These are phyloP conservation scores for Phalaenopsis hybrid DNA, from an alignment of 116 monocot species.

Conservation along the genomic window DNA sequence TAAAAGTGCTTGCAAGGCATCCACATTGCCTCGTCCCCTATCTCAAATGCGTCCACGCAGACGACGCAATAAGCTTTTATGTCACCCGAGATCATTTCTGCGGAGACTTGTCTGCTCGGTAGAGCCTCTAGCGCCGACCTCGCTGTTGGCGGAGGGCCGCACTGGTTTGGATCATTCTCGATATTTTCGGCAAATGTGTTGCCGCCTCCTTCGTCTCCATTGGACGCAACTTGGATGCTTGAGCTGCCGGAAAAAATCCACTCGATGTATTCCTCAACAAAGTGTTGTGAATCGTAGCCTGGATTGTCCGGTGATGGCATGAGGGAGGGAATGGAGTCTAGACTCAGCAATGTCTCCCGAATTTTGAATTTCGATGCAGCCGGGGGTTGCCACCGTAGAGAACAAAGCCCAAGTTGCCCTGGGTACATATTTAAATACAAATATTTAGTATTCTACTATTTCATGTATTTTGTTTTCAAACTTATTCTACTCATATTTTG, in stretches of 20 bases:
- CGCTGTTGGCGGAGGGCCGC: slow-evolving; percentile 71
- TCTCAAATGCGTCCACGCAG: slow-evolving; percentile 69
- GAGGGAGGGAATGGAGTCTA: neutral
- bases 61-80: slow-evolving; percentile 54
- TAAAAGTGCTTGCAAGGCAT: slow-evolving; percentile 87
- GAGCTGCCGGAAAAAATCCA: slow-evolving; percentile 32
- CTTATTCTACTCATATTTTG: too few relatives aligned
- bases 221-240: slow-evolving; percentile 58
- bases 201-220: slow-evolving; percentile 10
- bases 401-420: too few relatives aligned
- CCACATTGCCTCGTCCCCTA: slow-evolving; percentile 48
- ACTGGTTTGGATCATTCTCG: slow-evolving; percentile 83
- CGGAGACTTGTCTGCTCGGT: slow-evolving; percentile 35
- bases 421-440: too few relatives aligned
- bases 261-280: slow-evolving; percentile 58
- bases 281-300: slow-evolving; percentile 7
- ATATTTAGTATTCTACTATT: too few relatives aligned
- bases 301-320: neutral
- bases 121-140: slow-evolving; percentile 45
- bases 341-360: neutral
- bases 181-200: slow-evolving; percentile 13
- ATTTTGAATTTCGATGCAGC: neutral
- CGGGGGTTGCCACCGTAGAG: neutral
- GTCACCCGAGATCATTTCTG: slow-evolving; percentile 28
- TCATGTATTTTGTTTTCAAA: too few relatives aligned